Percentiles rank a stretch among this genome's conserved stretches.
phyloP scores from a whole-genome alignment of 345 rosid genomes.

The Ailanthus altissimus region DNA sequence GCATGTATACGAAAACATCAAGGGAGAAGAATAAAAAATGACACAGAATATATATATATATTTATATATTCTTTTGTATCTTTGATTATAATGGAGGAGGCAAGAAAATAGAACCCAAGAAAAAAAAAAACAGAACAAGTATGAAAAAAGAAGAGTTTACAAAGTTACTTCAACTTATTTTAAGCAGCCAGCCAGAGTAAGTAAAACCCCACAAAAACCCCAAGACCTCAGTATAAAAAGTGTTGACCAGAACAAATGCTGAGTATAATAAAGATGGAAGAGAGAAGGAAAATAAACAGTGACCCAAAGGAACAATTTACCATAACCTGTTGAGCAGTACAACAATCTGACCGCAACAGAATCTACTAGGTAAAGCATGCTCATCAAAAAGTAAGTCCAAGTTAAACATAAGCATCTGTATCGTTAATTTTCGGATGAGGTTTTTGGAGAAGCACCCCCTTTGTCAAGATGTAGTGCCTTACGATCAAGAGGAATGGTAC shows the following conservation, averaged over 20 bases:
- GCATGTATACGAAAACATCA: not conserved
- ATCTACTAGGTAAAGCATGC: too few species aligned
- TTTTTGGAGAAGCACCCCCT: conserved; percentile 26
- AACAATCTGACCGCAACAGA: not conserved
- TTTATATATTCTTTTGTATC: not conserved
- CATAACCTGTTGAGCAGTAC: conserved; percentile 5
- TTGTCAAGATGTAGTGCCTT: conserved; percentile 40
- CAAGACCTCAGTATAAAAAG: not conserved
- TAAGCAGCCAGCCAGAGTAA: not conserved
- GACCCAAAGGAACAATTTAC: not conserved
- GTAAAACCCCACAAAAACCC: not conserved
- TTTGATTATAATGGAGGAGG: not conserved
- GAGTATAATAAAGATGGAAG: not conserved
- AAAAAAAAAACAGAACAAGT: not conserved
- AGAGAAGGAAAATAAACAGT: not conserved
- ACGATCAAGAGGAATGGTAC: conserved; percentile 68
- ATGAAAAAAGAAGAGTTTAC: not conserved
- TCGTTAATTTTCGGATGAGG: conserved; percentile 16
- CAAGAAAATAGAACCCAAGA: not conserved
- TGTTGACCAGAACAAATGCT: not conserved
- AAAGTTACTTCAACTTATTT: not conserved
- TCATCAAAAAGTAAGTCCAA: not conserved
- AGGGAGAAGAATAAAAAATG: not conserved
- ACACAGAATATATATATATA: too few species aligned
- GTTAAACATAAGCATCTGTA: conserved; percentile 14